Base-by-base conservation (phyloP, 2,329 filamentous ascomycete genomes). In the Beauveria caledonica region DNA sequence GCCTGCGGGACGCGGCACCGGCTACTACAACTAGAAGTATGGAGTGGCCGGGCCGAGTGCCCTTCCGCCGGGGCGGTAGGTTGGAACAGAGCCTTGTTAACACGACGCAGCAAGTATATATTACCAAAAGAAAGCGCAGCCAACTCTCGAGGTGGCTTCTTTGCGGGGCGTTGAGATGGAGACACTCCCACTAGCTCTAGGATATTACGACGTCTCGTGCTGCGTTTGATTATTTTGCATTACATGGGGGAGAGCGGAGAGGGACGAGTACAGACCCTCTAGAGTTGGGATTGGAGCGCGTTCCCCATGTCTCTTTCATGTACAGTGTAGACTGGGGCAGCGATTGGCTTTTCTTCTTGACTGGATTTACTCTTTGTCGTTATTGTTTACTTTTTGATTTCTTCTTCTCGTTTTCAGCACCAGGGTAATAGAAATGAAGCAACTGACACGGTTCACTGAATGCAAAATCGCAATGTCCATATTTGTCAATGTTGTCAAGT, bases 11-110 rank as follows among this genome's bases (percentile, higher is more conserved):
- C 69, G 70, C 56, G 61, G 64, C 60, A 71, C 72, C 65, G 71
- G 72, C 62, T 73, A 74, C 67, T 73, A 73, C 67, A 68, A 72
- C 65, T 74, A 73, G 71, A 67, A 64, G 62, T 53, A 54, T n/a
- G 48, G 23, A 54, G 60, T 48, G 56, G 53, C 60, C 54, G 42
- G 57, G n/a, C 54, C 60, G 51, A 57, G 15, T 19, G 25, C 45
- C n/a, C n/a, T 57, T 39, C 45, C 59, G 3, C 36, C 15, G 19
- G 45, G 21, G 36, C 53, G 53, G 53, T 56, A 46, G 19, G 25
- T 11, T n/a, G n/a, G 11, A 23, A 23, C 7, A 27, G 17, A 42
- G 39, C 51, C 46, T 5, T 44, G 5, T 17, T 44, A 42, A 29
- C 51, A 23, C 27, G 51, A 29, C 15, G 51, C 23, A 54, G 36